Evolutionary conservation across 2,329 filamentous ascomycete species (phyloP).

Genomic region (Aureobasidium leucospermi): DNA sequence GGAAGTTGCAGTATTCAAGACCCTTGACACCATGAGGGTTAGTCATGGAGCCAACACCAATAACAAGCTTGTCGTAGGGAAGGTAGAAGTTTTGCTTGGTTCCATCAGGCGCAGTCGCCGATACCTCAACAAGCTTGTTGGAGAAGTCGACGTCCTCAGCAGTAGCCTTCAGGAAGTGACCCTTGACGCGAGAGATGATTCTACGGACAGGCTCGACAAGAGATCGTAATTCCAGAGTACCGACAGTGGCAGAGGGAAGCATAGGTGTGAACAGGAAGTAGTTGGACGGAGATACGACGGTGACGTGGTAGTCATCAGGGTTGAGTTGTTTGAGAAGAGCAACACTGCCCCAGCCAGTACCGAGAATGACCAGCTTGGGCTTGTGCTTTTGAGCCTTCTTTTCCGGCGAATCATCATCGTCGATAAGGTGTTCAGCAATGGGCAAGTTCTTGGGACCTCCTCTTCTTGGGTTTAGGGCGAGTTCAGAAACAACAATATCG

Average conservation of each 20-base stretch:
- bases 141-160: conserved; percentile 90
- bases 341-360: conserved; percentile 92
- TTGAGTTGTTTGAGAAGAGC: conserved; percentile 84
- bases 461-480: conserved; percentile 70
- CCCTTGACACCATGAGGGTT: conserved; percentile 96
- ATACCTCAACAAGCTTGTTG: conserved; percentile 81
- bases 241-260: conserved; percentile 93
- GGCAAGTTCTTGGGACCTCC: conserved; percentile 95
- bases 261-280: conserved; percentile 98
- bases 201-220: conserved; percentile 87
- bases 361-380: conserved; percentile 84
- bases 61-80: conserved; percentile 92
- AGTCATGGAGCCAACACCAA: conserved; percentile 84
- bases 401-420: conserved; percentile 73
- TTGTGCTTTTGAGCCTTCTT: conserved; percentile 73
- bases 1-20: conserved; percentile 84
- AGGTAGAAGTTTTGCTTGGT: conserved; percentile 80
- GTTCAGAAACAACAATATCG: conserved; percentile 76
- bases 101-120: conserved; percentile 63
- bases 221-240: conserved; percentile 83
- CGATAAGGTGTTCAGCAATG: conserved; percentile 78
- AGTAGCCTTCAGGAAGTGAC: conserved; percentile 82
- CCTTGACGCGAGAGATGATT: conserved; percentile 68
- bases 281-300: conserved; percentile 86
- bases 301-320: conserved; percentile 90